A percentile compares a stretch with the other conserved stretches of the same genome.
phyloP scores from a whole-genome alignment of 805 yeast species.

The Huiozyma naganishii region DNA sequence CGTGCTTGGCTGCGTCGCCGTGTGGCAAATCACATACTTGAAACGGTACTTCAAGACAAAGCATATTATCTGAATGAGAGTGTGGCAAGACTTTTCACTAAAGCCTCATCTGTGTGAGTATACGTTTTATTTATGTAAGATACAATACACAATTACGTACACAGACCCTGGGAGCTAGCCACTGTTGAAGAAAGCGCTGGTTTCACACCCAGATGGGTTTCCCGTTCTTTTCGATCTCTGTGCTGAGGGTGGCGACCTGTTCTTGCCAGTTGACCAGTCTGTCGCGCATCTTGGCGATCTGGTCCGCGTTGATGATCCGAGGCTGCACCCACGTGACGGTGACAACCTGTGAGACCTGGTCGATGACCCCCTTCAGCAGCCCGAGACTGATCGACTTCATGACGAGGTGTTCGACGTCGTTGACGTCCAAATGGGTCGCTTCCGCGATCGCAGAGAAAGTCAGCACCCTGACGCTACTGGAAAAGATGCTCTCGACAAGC shows the following conservation, averaged over 20 bases:
- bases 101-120: background rate
- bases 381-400: conserved; percentile 85
- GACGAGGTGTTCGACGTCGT: conserved; percentile 77
- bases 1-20: conserved; percentile 67
- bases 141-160: too few relatives aligned
- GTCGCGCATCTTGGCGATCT: conserved; percentile 63
- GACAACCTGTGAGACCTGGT: conserved; percentile 71
- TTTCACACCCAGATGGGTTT: conserved; percentile 48
- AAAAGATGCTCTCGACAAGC: conserved; percentile 75
- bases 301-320: conserved; percentile 73
- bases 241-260: conserved; percentile 56
- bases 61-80: conserved; percentile 41
- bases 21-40: conserved; percentile 85
- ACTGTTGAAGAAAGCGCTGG: too few relatives aligned
- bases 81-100: background rate
- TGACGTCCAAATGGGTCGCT: conserved; percentile 51
- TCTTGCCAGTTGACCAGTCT: conserved; percentile 70
- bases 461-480: conserved; percentile 64
- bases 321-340: conserved; percentile 94
- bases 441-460: conserved; percentile 62
- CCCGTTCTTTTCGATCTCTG: conserved; percentile 51
- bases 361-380: conserved; percentile 79
- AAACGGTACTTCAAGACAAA: conserved; percentile 84
- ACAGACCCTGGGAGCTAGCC: too few relatives aligned
- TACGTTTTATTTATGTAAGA: background rate